Evolutionary conservation across 2,329 filamentous ascomycete genomes (phyloP), one percentile per base, ranked within the genome.

Genomic region (Thelonectria blattea): DNA sequence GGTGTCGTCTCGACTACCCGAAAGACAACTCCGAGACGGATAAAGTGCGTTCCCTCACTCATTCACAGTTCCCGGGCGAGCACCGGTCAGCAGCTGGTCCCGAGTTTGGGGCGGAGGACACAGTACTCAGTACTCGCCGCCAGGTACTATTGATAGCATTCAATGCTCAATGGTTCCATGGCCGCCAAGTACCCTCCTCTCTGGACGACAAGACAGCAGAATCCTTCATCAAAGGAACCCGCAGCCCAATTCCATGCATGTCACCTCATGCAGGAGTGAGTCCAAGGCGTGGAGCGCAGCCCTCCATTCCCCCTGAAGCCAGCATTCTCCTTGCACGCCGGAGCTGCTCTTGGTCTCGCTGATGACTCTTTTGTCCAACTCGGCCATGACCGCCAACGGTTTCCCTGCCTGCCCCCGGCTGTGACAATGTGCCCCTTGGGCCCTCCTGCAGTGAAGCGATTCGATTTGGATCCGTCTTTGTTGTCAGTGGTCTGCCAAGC

Each of bases 211-310:
- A 43, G 30, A 34, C 43, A 37, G 54, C 58, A 54, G 30, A 52
- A 56, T 59, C 56, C 52, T 49, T 56, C 24, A 52, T 56, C 24
- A 52, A 56, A 17, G 47, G 39, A 41, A 50, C 32, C 45, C 41
- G 42, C 46, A 42, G 46, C 46, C 22, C 50, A 50, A 34, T 50
- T 43, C 58, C 51, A 67, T 71, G 68, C 66, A 71, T 67, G 62
- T 61, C 60, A 62, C 59, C 53, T 52, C 51, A 65, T 68, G 64
- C 64, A 68, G 62, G 63, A 66, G 53, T 48, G 63, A 66, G 53
- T 48, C 42, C 20, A 45, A 39, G 27, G 45, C 24, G 48, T 52
- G 43, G 54, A 56, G 47, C 34, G 42, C 56, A 67, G 39, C 52
- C 37, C 49, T 45, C 53, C 37, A 55, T 50, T 30, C 47, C 51